These are phyloP conservation scores for Annona squamosa DNA, from an alignment of 164 flowering plant species.

Conservation along the genomic window DNA sequence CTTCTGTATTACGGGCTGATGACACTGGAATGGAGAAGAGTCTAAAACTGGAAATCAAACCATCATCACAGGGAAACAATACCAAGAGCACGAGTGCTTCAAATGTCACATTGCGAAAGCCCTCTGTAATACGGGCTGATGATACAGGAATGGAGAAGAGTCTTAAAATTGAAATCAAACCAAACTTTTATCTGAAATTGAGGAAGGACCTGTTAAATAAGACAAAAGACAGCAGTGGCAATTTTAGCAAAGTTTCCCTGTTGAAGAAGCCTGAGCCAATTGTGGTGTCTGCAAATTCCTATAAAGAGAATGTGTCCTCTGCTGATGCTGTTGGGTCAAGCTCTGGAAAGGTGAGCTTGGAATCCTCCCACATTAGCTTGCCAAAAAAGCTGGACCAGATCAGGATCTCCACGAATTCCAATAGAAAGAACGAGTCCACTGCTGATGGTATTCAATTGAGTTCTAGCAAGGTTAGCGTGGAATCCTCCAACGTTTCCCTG, in stretches of 20 bases:
- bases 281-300: not conserved
- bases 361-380: too few species aligned
- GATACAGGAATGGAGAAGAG: slow-evolving; percentile 19
- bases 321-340: too few species aligned
- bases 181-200: slow-evolving; percentile 33
- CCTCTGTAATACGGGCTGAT: slow-evolving; percentile 35
- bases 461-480: not conserved
- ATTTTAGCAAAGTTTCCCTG: slow-evolving; percentile 31
- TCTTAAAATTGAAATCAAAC: slow-evolving; percentile 26
- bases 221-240: slow-evolving; percentile 29
- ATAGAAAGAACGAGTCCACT: not conserved
- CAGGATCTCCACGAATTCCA: not conserved
- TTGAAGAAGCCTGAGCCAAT: slow-evolving; percentile 20
- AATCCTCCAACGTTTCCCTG: not conserved
- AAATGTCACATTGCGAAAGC: slow-evolving; percentile 67
- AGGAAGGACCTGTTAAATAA: slow-evolving; percentile 35
- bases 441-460: slow-evolving; percentile 9
- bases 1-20: slow-evolving; percentile 35
- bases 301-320: not conserved
- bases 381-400: slow-evolving; percentile 9
- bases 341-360: too few species aligned
- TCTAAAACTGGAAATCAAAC: slow-evolving; percentile 25
- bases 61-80: slow-evolving; percentile 15
- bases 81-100: slow-evolving; percentile 30
- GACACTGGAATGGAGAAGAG: slow-evolving; percentile 19